Evolutionary conservation across 352 stramenopile species (phyloP).

Genomic region (Pythium phragmitis): DNA sequence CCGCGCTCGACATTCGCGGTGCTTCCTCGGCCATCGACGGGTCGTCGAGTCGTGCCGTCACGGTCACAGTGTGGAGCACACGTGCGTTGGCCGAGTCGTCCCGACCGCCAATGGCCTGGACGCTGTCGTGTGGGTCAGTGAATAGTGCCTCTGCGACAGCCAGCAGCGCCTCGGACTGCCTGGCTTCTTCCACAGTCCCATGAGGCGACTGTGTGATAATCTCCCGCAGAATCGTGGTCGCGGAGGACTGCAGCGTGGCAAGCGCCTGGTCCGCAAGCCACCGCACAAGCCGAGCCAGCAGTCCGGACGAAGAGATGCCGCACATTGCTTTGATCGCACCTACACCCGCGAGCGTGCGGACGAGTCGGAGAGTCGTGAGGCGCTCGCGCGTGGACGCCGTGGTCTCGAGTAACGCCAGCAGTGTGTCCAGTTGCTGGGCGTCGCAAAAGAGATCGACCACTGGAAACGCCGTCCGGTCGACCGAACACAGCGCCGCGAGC

Average conservation of each 20-base stretch:
- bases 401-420: constrained; percentile 8
- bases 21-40: no score
- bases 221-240: constrained; percentile 9
- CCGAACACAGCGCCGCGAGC: constrained; percentile 8
- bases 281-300: constrained; percentile 3
- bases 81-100: background rate
- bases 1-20: background rate
- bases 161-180: background rate
- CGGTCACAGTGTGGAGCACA: background rate
- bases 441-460: constrained; percentile 10
- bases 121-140: background rate
- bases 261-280: constrained; percentile 3
- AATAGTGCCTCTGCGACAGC: constrained; percentile 4
- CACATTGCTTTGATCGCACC: constrained; percentile 3
- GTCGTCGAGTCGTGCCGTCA: background rate
- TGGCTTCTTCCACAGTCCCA: background rate
- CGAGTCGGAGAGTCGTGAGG: background rate
- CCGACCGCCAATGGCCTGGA: background rate
- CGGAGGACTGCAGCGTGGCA: background rate
- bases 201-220: constrained; percentile 3
- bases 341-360: constrained; percentile 1
- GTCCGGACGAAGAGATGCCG: background rate
- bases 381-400: constrained; percentile 1
- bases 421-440: background rate
- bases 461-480: background rate